A percentile compares a stretch with the other conserved stretches of the same genome.
These are phyloP conservation scores for Haplosporangium gracile DNA, from an alignment of 192 early-diverging fungal genomes.

Conservation along the genomic window DNA sequence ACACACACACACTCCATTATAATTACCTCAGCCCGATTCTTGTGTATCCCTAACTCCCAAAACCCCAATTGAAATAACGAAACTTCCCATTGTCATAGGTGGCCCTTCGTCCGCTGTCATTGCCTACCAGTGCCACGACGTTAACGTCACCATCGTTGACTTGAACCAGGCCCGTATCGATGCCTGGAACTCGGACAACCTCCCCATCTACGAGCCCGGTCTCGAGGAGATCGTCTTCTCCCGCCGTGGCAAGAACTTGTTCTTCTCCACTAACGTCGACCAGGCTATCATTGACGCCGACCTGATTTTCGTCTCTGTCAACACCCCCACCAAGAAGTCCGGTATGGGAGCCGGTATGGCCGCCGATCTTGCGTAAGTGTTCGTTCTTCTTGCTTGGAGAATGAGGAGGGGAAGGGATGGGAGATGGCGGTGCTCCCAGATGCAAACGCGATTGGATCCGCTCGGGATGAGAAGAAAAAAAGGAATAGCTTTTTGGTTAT, in stretches of 20 bases:
- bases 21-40: neutral
- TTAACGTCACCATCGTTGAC: constrained; percentile 95
- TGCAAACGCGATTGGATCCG: neutral
- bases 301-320: constrained; percentile 94
- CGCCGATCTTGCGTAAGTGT: constrained; percentile 86
- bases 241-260: constrained; percentile 85
- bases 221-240: constrained; percentile 88
- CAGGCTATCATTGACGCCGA: constrained; percentile 81
- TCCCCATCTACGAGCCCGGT: constrained; percentile 96
- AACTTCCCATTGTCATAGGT: constrained; percentile 59
- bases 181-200: constrained; percentile 92
- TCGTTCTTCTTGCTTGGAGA: neutral
- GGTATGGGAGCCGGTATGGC: constrained; percentile 85
- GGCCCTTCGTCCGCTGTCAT: constrained; percentile 95
- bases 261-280: constrained; percentile 90
- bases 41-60: neutral
- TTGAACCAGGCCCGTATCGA: constrained; percentile 84
- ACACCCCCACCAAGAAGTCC: constrained; percentile 89
- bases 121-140: constrained; percentile 87
- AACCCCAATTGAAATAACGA: neutral
- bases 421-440: neutral
- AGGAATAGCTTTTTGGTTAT: neutral
- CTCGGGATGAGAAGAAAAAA: neutral
- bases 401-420: neutral
- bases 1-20: neutral